Percentiles rank a stretch among this genome's conserved stretches.
Evolutionary conservation across 2,329 filamentous ascomycete species (phyloP).

Genomic region (Ophiostoma triangulosporum): DNA sequence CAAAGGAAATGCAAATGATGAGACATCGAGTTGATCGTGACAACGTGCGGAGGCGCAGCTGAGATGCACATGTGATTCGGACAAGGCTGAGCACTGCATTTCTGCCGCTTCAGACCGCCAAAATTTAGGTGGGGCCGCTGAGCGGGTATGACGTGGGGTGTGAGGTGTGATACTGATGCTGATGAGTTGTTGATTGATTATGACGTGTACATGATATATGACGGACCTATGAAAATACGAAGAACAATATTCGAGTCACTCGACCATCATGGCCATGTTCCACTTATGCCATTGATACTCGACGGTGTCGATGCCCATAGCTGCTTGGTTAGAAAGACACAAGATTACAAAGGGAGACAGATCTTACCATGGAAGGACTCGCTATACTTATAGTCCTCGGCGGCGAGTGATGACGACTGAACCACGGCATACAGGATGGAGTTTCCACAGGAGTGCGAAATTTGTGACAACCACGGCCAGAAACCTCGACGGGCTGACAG

Average conservation of each 20-base stretch:
- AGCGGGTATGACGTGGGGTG: neutral
- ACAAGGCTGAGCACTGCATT: neutral
- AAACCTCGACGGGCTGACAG: neutral
- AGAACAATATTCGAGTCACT: no score
- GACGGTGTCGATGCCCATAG: conserved; percentile 4
- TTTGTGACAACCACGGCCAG: conserved; percentile 6
- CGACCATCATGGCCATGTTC: no score
- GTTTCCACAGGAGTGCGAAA: conserved; percentile 1
- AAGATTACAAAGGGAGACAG: neutral
- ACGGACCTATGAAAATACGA: no score
- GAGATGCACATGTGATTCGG: neutral
- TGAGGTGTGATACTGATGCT: no score
- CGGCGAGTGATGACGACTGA: neutral
- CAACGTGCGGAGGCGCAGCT: no score
- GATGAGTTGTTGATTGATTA: no score
- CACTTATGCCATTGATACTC: conserved; percentile 9
- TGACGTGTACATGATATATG: no score
- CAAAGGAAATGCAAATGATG: neutral
- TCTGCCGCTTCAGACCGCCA: neutral
- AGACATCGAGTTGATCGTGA: neutral
- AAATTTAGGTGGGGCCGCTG: neutral
- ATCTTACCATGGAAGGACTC: neutral
- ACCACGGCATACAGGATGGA: neutral
- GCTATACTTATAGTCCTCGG: neutral
- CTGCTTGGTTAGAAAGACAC: neutral